These are phyloP conservation scores for Neocatenulostroma microsporum DNA, from an alignment of 2,329 filamentous ascomycete species.

Conservation along the genomic window DNA sequence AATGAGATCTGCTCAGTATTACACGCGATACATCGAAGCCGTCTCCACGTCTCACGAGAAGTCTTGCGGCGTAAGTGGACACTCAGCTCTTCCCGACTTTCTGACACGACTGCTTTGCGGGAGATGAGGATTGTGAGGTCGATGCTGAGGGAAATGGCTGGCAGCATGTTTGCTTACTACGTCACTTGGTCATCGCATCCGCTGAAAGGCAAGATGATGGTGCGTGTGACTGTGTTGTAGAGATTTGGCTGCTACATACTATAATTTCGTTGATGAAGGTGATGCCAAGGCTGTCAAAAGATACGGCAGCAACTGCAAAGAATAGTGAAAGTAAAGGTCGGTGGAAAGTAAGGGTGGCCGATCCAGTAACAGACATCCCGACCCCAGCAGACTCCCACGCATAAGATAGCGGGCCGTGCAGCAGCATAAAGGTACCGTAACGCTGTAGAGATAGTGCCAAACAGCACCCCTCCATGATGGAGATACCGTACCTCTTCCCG, in stretches of 20 bases:
- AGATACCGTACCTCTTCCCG: no score
- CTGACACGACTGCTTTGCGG: conserved; percentile 2
- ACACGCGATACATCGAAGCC: conserved; percentile 41
- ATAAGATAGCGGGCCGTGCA: no score
- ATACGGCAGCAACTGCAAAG: no score
- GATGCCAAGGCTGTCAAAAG: no score
- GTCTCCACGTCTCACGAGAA: conserved; percentile 11
- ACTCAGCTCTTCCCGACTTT: conserved; percentile 8
- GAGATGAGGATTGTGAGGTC: conserved; percentile 5
- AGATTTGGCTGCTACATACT: conserved; percentile 1
- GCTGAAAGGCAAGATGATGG: background rate
- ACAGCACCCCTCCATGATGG: no score
- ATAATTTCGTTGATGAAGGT: no score
- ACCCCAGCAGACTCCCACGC: no score
- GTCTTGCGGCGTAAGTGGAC: conserved; percentile 10
- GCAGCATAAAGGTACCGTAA: no score
- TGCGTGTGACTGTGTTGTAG: background rate
- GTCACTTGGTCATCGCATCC: background rate
- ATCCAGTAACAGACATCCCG: no score
- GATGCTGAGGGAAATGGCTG: conserved; percentile 7
- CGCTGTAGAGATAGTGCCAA: no score
- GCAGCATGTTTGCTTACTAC: conserved; percentile 6
- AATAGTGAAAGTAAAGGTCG: no score
- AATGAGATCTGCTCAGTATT: conserved; percentile 50
- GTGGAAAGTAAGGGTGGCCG: no score